Base-by-base conservation (phyloP, 768 basidiomycete species). In the Lentinula guzmanii region DNA sequence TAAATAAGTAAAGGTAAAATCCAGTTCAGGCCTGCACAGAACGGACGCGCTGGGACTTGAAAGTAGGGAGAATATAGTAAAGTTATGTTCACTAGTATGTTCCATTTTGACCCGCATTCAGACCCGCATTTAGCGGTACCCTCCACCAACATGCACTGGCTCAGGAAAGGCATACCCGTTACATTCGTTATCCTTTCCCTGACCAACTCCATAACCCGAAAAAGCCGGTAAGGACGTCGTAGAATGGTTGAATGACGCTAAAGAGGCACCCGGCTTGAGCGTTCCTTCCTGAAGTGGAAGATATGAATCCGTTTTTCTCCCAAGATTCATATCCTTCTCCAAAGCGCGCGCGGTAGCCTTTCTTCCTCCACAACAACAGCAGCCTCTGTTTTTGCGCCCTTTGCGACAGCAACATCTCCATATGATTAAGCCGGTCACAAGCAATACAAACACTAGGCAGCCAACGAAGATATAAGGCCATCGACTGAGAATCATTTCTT, bases 381-480 rank as follows among this genome's bases (percentile, higher is more conserved):
- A 39, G 13, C 61, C 65, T n/a, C 41, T 56, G 55, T 67, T 70
- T 42, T 68, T 61, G 7, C 61, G 69, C 52, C 70, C 64, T 53
- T 74, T 76, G 43, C 78, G 70, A 65, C 80, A 82, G 70, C 87
- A 89, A 70, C 85, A 88, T 60, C 76, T 77, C 83, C 85, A 88
- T 24, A 87, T 65, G 63, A 80, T 80, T 58, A 78, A 74, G 9
- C 80, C 82, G 35, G 79, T 61, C 34, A 81, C 64, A 48, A 84
- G 65, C 35, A 79, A 58, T 28, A 85, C 70, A 62, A 85, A 71
- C 2, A 79, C 70, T 31, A 91, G 74, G 63, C 83, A 83, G 41
- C 86, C 89, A 8, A 76, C 63, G 48, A 87, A 78, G 68, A 89
- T 89, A 68, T 87, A 89, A 3, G 86, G 88, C 90, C 86, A 91